These are phyloP conservation scores for Chalciporus piperatus DNA, from an alignment of 768 basidiomycete species.

Conservation along the genomic window DNA sequence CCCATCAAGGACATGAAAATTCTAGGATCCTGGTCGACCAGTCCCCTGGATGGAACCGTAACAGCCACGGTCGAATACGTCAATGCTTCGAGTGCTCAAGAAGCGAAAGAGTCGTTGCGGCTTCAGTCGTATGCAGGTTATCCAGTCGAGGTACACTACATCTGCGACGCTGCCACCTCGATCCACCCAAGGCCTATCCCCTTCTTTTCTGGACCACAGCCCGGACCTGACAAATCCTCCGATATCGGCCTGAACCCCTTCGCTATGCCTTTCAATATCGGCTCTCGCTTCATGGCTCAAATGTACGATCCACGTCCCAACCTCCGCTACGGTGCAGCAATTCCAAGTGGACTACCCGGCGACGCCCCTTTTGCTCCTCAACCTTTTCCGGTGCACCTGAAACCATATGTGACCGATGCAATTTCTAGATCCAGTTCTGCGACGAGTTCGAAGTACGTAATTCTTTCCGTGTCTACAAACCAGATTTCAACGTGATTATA, in stretches of 20 bases:
- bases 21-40: conserved; percentile 35
- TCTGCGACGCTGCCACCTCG: conserved; percentile 21
- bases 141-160: conserved; percentile 37
- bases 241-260: conserved; percentile 32
- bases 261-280: conserved; percentile 29
- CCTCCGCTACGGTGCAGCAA: conserved; percentile 2
- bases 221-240: conserved; percentile 12
- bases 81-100: conserved; percentile 50
- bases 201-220: conserved; percentile 11
- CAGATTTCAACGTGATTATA: conserved; percentile 8
- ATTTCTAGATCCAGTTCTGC: conserved; percentile 34
- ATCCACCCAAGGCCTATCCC: conserved; percentile 3
- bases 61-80: conserved; percentile 67
- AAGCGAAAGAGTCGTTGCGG: conserved; percentile 60
- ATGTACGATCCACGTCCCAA: conserved; percentile 2
- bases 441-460: conserved; percentile 32
- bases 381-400: conserved; percentile 15
- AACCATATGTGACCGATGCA: conserved; percentile 14
- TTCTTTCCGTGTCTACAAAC: not conserved
- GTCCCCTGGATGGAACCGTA: conserved; percentile 37
- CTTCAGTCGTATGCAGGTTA: conserved; percentile 60
- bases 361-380: conserved; percentile 27
- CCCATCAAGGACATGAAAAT: conserved; percentile 60
- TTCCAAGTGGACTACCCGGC: conserved; percentile 17
- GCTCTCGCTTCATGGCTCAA: conserved; percentile 9